Conservation (phyloP, 805 yeast species). For the Wickerhamomyces hampshirensis region DNA sequence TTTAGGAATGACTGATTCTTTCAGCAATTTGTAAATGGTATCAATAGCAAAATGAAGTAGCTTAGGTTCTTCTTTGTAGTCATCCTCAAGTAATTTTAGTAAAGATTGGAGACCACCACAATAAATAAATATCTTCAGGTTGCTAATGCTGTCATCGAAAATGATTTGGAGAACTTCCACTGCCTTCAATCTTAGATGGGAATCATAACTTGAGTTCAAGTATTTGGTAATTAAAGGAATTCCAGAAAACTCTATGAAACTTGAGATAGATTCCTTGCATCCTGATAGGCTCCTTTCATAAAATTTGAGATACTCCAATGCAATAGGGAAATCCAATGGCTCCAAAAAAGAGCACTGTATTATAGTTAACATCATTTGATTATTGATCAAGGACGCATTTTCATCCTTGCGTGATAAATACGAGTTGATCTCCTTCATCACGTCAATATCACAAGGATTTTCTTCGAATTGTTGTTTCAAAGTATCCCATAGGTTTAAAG, state of each 20-base stretch:
- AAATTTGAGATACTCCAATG: neutral
- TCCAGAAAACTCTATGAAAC: conserved; percentile 20
- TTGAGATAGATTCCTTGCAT: neutral
- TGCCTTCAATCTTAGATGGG: conserved; percentile 1
- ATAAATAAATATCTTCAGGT: conserved; percentile 37
- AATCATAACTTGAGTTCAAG: conserved; percentile 2
- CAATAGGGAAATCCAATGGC: neutral
- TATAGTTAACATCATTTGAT: too few relatives aligned
- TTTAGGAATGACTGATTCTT: conserved; percentile 33
- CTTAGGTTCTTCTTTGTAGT: conserved; percentile 34
- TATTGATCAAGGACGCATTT: neutral
- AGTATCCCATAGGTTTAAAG: conserved; percentile 1
- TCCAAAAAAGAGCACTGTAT: neutral
- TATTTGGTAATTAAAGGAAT: conserved; percentile 9
- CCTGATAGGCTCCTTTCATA: neutral
- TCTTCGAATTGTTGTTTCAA: conserved; percentile 1
- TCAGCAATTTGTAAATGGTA: conserved; percentile 31
- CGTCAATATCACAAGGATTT: conserved; percentile 1
- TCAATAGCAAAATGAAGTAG: conserved; percentile 35
- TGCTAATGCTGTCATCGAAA: conserved; percentile 25
- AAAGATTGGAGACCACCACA: conserved; percentile 40
- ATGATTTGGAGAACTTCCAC: conserved; percentile 6
- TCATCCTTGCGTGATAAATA: neutral
- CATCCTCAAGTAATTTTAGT: conserved; percentile 41
- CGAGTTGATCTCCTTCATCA: conserved; percentile 1